phyloP scores from a whole-genome alignment of 2,329 filamentous ascomycete species.

The Sphaceloma murrayae region DNA sequence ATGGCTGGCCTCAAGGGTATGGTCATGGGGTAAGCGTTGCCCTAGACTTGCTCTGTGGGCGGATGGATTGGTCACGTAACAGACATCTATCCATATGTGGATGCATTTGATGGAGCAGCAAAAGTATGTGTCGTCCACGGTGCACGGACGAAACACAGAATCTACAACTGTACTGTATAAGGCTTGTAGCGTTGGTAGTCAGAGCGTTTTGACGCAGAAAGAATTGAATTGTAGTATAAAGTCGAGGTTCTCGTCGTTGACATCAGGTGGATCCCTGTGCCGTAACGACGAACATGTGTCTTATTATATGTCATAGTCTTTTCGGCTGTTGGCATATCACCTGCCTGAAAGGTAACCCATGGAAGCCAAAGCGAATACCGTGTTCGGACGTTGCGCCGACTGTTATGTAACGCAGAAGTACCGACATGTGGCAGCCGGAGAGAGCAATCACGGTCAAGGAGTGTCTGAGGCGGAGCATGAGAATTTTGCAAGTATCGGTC shows the following conservation, averaged over 20 bases:
- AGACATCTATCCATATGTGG: conserved; percentile 10
- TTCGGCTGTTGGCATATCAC: too few relatives aligned
- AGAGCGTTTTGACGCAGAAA: conserved; percentile 7
- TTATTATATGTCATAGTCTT: neutral
- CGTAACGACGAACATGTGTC: neutral
- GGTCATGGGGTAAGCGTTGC: conserved; percentile 46
- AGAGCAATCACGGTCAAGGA: conserved; percentile 1
- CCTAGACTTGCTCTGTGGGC: conserved; percentile 15
- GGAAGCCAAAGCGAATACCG: conserved; percentile 3
- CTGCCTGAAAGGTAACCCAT: conserved; percentile 13
- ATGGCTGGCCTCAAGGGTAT: conserved; percentile 66
- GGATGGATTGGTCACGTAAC: conserved; percentile 10
- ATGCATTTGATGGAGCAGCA: conserved; percentile 5
- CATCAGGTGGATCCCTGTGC: neutral
- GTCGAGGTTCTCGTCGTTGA: too few relatives aligned
- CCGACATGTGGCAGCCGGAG: conserved; percentile 4
- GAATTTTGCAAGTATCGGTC: neutral
- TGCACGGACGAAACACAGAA: conserved; percentile 2
- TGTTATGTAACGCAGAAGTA: conserved; percentile 4
- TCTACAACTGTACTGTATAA: conserved; percentile 15
- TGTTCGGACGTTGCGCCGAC: neutral
- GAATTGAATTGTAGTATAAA: neutral
- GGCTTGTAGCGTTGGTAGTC: conserved; percentile 13
- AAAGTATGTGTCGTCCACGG: neutral
- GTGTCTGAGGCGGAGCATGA: conserved; percentile 5